Conservation (phyloP, 768 basidiomycete genomes). For the Galerina marginata region DNA sequence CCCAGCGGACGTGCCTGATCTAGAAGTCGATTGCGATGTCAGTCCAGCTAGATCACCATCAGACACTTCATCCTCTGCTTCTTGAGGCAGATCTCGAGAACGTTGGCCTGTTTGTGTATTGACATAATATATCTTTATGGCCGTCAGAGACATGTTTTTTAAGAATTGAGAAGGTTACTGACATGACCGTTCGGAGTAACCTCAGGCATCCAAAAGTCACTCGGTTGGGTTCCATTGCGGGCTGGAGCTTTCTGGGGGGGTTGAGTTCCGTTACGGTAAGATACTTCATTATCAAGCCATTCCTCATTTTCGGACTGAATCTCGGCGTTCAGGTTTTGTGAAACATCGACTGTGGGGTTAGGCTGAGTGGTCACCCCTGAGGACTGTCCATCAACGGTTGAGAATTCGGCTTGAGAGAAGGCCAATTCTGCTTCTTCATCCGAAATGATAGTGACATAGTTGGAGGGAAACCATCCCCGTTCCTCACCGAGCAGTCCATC, state of each 20-base stretch:
- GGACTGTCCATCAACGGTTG: slow-evolving; percentile 38
- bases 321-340: slow-evolving; percentile 51
- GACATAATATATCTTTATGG: slow-evolving; percentile 85
- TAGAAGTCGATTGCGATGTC: slow-evolving; percentile 61
- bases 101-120: slow-evolving; percentile 88
- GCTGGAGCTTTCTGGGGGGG: slow-evolving; percentile 13
- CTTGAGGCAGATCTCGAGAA: slow-evolving; percentile 83
- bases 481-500: slow-evolving; percentile 90
- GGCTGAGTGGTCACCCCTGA: slow-evolving; percentile 22
- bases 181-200: slow-evolving; percentile 86
- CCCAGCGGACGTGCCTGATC: slow-evolving; percentile 58
- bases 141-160: slow-evolving; percentile 4
- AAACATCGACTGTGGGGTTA: slow-evolving; percentile 50
- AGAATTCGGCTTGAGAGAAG: slow-evolving; percentile 55
- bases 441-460: slow-evolving; percentile 83
- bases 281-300: slow-evolving; percentile 60
- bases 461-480: slow-evolving; percentile 97
- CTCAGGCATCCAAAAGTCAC: slow-evolving; percentile 92
- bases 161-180: slow-evolving; percentile 32
- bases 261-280: slow-evolving; percentile 35
- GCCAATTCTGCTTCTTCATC: slow-evolving; percentile 82
- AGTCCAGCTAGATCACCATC: slow-evolving; percentile 68
- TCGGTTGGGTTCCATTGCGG: slow-evolving; percentile 49
- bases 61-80: slow-evolving; percentile 67
- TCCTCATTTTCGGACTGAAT: slow-evolving; percentile 55